A percentile compares a stretch with the other conserved stretches of the same genome.
Conservation (phyloP, 345 rosid species). For the Geranium brycei region DNA sequence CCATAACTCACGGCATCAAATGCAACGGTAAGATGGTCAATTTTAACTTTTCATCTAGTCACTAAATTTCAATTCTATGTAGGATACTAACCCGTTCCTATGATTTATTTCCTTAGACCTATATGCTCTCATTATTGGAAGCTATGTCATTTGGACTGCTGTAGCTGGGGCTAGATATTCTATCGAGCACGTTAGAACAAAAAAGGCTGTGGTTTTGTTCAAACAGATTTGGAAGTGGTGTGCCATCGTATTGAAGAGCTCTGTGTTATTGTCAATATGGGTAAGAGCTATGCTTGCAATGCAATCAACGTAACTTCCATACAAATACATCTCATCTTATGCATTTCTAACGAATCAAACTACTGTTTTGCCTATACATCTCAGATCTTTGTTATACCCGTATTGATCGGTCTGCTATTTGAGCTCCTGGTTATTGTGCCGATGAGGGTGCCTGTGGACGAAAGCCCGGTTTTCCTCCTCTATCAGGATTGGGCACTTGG, state of each 20-base stretch:
- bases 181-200: slow-evolving; percentile 60
- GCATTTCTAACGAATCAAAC: neutral
- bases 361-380: slow-evolving; percentile 1
- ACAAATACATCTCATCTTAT: neutral
- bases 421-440: slow-evolving; percentile 98
- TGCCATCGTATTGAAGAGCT: slow-evolving; percentile 73
- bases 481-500: slow-evolving; percentile 99
- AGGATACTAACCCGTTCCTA: slow-evolving; percentile 5
- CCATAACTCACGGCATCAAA: slow-evolving; percentile 92
- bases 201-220: slow-evolving; percentile 56
- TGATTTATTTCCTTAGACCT: slow-evolving; percentile 38
- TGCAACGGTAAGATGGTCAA: slow-evolving; percentile 61
- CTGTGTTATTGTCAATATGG: slow-evolving; percentile 79
- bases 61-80: neutral
- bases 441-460: slow-evolving; percentile 98
- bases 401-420: slow-evolving; percentile 82
- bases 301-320: neutral
- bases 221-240: slow-evolving; percentile 82
- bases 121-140: slow-evolving; percentile 88
- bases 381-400: slow-evolving; percentile 90
- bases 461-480: slow-evolving; percentile 95
- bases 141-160: slow-evolving; percentile 86
- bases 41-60: neutral
- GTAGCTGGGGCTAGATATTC: slow-evolving; percentile 84
- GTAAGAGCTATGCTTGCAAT: slow-evolving; percentile 22